These are phyloP conservation scores for Celoporthe dispersa DNA, from an alignment of 2,329 filamentous ascomycete genomes.

Conservation along the genomic window DNA sequence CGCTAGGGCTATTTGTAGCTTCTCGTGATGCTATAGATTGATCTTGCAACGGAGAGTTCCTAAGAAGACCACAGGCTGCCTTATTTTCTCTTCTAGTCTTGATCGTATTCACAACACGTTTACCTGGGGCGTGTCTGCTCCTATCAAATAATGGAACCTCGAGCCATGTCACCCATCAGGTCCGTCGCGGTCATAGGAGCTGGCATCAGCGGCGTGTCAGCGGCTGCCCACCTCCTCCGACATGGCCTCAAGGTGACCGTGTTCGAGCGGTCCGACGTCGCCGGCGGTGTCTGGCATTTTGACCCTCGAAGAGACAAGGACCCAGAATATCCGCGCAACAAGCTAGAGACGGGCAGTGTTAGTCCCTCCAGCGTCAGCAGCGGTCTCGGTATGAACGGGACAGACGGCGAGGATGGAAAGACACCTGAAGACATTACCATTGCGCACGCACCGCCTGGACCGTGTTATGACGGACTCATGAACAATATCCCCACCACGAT, in stretches of 20 bases:
- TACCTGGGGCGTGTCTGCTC: neutral
- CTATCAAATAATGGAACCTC: neutral
- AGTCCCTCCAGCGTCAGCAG: neutral
- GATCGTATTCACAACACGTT: too few species aligned
- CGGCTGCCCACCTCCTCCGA: conserved; percentile 43
- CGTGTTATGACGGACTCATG: conserved; percentile 64
- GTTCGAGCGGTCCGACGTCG: conserved; percentile 41
- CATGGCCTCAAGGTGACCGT: conserved; percentile 43
- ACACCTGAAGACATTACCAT: conserved; percentile 12
- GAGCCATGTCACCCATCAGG: conserved; percentile 22
- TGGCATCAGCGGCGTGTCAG: conserved; percentile 45
- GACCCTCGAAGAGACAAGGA: conserved; percentile 38
- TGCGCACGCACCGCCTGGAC: conserved; percentile 49
- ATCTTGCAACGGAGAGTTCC: too few species aligned
- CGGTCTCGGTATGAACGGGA: neutral
- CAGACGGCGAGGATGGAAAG: neutral
- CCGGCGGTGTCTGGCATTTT: conserved; percentile 47
- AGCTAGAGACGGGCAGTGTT: conserved; percentile 27
- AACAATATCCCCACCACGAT: conserved; percentile 74
- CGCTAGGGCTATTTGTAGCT: neutral
- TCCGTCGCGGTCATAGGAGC: conserved; percentile 46
- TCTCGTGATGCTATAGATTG: too few species aligned
- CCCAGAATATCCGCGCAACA: conserved; percentile 39
- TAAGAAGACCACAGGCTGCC: too few species aligned
- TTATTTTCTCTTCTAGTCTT: neutral